phyloP scores from a whole-genome alignment of 2,329 filamentous ascomycete genomes.

The Alternaria brassicae region DNA sequence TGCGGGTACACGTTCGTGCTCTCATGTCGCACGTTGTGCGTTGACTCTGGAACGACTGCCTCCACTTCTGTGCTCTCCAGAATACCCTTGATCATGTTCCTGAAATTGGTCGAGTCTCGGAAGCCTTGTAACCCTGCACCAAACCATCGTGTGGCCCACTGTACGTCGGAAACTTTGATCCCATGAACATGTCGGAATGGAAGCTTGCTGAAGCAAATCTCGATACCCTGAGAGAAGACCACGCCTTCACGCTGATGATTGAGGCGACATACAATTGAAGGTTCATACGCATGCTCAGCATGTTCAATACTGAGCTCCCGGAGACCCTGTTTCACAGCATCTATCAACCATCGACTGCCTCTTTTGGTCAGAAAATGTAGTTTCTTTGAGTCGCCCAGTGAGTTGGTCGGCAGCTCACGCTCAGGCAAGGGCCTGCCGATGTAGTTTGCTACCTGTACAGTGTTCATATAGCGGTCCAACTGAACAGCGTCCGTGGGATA shows the following conservation, averaged over 20 bases:
- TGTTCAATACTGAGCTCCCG: slow-evolving; percentile 34
- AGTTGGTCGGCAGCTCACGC: slow-evolving; percentile 22
- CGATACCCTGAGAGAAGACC: slow-evolving; percentile 28
- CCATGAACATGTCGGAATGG: slow-evolving; percentile 37
- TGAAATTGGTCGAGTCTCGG: slow-evolving; percentile 25
- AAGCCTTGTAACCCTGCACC: not conserved
- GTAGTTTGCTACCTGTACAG: slow-evolving; percentile 1
- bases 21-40: not conserved
- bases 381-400: slow-evolving; percentile 32
- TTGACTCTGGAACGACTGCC: not conserved
- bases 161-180: slow-evolving; percentile 28
- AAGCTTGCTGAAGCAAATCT: slow-evolving; percentile 37
- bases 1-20: not conserved
- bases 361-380: slow-evolving; percentile 38
- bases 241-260: slow-evolving; percentile 31
- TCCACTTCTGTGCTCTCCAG: slow-evolving; percentile 26
- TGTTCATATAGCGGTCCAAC: slow-evolving; percentile 26
- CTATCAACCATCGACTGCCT: slow-evolving; percentile 35
- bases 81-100: slow-evolving; percentile 28
- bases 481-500: slow-evolving; percentile 26
- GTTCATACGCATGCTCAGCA: slow-evolving; percentile 20
- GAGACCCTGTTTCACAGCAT: slow-evolving; percentile 31
- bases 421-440: slow-evolving; percentile 6
- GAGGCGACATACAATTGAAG: slow-evolving; percentile 31
- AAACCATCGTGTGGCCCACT: slow-evolving; percentile 28